Conservation (phyloP, 1,139 yeast genomes). For the Zygotorulaspora mrakii region DNA sequence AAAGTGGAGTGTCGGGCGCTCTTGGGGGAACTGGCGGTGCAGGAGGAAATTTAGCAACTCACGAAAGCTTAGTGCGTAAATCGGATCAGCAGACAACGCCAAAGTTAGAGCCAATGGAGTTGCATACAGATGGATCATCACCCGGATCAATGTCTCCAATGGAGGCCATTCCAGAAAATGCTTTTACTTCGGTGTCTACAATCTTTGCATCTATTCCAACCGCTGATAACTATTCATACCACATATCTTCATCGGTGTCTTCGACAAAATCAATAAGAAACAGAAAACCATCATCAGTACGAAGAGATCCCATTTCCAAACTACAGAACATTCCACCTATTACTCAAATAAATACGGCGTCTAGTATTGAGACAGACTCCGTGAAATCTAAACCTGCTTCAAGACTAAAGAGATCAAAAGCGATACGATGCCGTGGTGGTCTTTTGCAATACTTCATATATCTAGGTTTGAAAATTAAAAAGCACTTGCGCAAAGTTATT, state of each 20-base stretch:
- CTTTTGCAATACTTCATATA: conserved; percentile 30
- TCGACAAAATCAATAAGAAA: conserved; percentile 8
- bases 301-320: conserved; percentile 5
- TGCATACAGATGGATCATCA: conserved; percentile 5
- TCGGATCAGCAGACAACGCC: conserved; percentile 1
- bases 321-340: conserved; percentile 17
- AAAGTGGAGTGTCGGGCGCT: neutral
- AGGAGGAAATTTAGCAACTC: too few species aligned
- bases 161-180: conserved; percentile 17
- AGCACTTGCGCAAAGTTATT: conserved; percentile 16
- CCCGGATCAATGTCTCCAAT: conserved; percentile 10
- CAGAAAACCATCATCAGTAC: conserved; percentile 6
- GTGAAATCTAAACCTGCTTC: conserved; percentile 10
- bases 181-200: conserved; percentile 16
- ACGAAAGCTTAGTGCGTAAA: neutral
- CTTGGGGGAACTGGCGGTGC: too few species aligned
- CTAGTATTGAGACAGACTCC: conserved; percentile 3
- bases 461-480: conserved; percentile 26
- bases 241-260: conserved; percentile 22
- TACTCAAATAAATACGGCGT: conserved; percentile 12
- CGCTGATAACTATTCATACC: conserved; percentile 31
- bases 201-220: conserved; percentile 26
- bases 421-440: conserved; percentile 36
- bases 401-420: conserved; percentile 33
- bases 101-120: conserved; percentile 3